A percentile compares a stretch with the other conserved stretches of the same genome.
Conservation (phyloP, 139 green algal genomes). For the Desmodesmus armatus region DNA sequence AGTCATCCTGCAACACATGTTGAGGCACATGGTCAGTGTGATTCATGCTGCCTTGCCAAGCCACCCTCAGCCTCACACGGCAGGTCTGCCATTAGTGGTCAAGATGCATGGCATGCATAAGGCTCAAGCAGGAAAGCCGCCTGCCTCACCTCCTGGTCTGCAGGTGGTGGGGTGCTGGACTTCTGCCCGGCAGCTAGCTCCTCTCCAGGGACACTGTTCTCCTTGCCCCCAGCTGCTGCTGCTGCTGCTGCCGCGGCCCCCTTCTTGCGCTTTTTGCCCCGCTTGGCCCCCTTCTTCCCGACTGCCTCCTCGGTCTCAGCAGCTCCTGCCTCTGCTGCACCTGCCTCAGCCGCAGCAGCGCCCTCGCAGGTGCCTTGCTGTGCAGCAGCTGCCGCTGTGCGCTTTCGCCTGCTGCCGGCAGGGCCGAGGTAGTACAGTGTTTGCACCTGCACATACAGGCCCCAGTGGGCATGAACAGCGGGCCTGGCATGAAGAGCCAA, state of each 20-base stretch:
- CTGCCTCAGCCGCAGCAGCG: conserved; percentile 11
- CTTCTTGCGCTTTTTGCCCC: conserved; percentile 4
- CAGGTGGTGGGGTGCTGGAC: not conserved
- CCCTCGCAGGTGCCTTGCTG: not conserved
- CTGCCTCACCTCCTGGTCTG: not conserved
- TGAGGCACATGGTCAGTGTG: too few relatives aligned
- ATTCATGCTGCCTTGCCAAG: too few relatives aligned
- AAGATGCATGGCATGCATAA: not conserved
- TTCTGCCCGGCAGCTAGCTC: not conserved
- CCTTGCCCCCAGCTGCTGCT: conserved; percentile 20
- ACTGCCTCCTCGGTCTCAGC: not conserved
- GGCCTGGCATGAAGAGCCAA: too few relatives aligned
- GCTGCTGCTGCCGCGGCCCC: not conserved
- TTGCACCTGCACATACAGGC: conserved; percentile 67
- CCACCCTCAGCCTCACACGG: too few relatives aligned
- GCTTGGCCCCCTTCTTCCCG: conserved; percentile 1
- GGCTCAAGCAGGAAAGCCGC: not conserved
- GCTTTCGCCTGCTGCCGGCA: not conserved
- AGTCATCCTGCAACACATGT: conserved; percentile 14
- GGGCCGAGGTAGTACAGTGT: conserved; percentile 64
- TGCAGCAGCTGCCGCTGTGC: not conserved
- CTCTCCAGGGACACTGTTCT: conserved; percentile 11
- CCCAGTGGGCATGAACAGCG: too few relatives aligned
- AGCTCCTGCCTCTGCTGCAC: not conserved
- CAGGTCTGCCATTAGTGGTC: not conserved